Conservation (phyloP, 1,284 basidiomycete genomes). For the Apiotrichum sp. region DNA sequence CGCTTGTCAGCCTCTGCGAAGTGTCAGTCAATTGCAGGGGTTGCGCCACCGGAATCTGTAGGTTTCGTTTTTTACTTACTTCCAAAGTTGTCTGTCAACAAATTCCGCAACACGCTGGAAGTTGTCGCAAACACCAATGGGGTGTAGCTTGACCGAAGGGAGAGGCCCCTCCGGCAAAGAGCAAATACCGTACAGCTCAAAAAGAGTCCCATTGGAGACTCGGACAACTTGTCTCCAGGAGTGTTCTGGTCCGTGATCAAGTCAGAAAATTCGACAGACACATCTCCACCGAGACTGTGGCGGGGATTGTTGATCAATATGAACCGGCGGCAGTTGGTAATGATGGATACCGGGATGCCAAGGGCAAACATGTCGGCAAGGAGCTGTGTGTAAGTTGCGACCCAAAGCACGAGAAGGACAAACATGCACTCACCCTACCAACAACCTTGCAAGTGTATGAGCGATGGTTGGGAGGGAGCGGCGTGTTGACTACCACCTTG, state of each 20-base stretch:
- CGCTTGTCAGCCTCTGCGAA: neutral
- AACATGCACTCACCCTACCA: neutral
- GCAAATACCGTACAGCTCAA: constrained; percentile 7
- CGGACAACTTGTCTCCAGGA: neutral
- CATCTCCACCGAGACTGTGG: neutral
- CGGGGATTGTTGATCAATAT: neutral
- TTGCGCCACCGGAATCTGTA: neutral
- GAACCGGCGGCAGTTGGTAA: constrained; percentile 15
- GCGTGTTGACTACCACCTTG: neutral
- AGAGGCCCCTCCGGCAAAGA: neutral
- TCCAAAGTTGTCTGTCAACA: constrained; percentile 5
- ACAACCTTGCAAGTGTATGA: neutral
- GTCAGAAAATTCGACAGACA: constrained; percentile 5
- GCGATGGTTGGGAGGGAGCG: neutral
- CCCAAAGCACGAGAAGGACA: no score
- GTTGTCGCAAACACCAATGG: neutral
- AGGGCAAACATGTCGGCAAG: neutral
- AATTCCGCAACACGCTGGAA: neutral
- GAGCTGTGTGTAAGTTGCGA: neutral
- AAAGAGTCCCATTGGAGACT: constrained; percentile 10
- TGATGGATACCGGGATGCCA: neutral
- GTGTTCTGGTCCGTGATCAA: neutral
- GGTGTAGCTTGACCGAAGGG: neutral
- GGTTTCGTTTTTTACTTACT: neutral
- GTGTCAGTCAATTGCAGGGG: neutral